A percentile compares a stretch with the other conserved stretches of the same genome.
phyloP scores from a whole-genome alignment of 2,329 filamentous ascomycete species.

The Diaporthe amygdali region DNA sequence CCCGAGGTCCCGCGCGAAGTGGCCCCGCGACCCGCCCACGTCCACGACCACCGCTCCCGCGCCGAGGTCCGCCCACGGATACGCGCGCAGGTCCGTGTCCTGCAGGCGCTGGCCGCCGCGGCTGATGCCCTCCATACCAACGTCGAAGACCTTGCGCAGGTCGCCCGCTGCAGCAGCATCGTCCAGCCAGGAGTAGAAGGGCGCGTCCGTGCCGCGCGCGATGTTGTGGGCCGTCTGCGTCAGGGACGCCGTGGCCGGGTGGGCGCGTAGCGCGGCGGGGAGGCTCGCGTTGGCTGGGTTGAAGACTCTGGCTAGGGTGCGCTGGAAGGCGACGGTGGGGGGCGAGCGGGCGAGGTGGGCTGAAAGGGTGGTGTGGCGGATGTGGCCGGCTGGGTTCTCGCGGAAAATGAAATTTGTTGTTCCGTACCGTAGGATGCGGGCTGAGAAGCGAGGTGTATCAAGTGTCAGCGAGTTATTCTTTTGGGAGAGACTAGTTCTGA shows the following conservation, averaged over 20 bases:
- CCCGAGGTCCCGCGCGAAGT: background rate
- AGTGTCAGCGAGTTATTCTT: background rate
- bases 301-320: background rate
- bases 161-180: background rate
- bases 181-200: background rate
- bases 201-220: background rate
- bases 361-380: background rate
- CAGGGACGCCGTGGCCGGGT: background rate
- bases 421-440: slow-evolving; percentile 6
- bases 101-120: background rate
- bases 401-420: background rate
- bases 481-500: background rate
- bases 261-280: background rate
- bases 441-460: background rate
- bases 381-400: background rate
- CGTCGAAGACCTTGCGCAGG: background rate
- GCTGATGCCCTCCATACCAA: background rate
- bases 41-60: background rate
- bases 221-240: background rate
- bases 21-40: background rate
- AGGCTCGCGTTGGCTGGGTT: background rate
- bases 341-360: background rate
- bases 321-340: background rate
- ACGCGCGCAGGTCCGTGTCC: background rate
- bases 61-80: background rate